Conservation (phyloP, 2,329 filamentous ascomycete species). For the Alternaria sp. region DNA sequence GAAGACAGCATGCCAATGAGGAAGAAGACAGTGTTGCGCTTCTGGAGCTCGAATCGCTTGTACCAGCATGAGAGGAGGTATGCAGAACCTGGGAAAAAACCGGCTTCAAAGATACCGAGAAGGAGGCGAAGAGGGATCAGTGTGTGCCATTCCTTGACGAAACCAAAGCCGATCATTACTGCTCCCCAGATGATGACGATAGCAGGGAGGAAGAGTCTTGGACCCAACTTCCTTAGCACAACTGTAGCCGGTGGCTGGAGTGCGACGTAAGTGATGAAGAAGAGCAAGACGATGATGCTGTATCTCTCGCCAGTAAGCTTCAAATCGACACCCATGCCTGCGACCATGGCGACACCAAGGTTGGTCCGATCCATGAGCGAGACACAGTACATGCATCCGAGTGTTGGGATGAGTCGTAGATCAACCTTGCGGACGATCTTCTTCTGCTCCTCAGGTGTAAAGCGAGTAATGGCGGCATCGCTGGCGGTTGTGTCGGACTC, state of each 20-base stretch:
- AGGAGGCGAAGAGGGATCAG: conserved; percentile 34
- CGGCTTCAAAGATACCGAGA: conserved; percentile 39
- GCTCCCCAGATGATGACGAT: conserved; percentile 36
- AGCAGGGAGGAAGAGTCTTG: conserved; percentile 29
- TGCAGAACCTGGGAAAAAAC: conserved; percentile 44
- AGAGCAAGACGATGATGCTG: conserved; percentile 32
- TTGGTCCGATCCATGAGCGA: conserved; percentile 53
- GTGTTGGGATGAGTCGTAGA: conserved; percentile 51
- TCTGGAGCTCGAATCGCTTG: conserved; percentile 63
- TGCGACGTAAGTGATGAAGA: conserved; percentile 39
- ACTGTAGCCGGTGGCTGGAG: conserved; percentile 37
- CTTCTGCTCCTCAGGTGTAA: conserved; percentile 35
- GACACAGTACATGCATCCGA: conserved; percentile 53
- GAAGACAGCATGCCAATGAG: conserved; percentile 37
- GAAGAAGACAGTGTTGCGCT: conserved; percentile 66
- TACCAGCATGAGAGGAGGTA: conserved; percentile 70
- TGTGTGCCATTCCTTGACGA: conserved; percentile 37
- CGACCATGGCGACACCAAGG: conserved; percentile 47
- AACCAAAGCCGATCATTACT: conserved; percentile 36
- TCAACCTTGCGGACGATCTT: conserved; percentile 45
- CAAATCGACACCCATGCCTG: conserved; percentile 44
- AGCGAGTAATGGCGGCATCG: conserved; percentile 28
- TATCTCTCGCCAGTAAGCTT: conserved; percentile 37
- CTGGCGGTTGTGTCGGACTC: conserved; percentile 23
- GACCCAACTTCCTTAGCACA: conserved; percentile 33